Evolutionary conservation across 1,139 yeast genomes (phyloP), one percentile per base, ranked within the genome.

Genomic region (Sugiyamaella castrensis): DNA sequence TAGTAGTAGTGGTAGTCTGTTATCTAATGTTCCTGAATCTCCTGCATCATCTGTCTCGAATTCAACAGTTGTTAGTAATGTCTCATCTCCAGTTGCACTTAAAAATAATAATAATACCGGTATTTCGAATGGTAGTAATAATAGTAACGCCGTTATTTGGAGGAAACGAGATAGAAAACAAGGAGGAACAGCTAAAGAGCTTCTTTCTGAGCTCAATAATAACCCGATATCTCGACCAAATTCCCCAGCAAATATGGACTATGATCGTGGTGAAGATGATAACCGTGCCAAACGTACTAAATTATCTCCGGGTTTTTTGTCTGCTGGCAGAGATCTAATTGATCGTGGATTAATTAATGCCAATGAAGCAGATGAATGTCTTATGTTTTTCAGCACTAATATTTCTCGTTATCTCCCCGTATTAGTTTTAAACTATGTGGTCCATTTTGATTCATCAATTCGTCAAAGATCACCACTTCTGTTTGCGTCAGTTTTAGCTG

Each of bases 401-500:
- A 52, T 58, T n/a, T 52, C 61, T 2, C 47, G 57, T 12, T 59
- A 59, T 29, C 52, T 59, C 32, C 62, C 62, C 2, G 59, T 59
- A 11, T 42, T 59, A 24, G 56, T 59, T 13, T 48, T 59, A 39
- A 57, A 59, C 40, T 56, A 57, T 45, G 47, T 58, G 32, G 56
- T 52, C 10, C 30, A 46, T 26, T 53, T 58, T 31, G 59, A 54
- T 34, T 33, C 55, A 11, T 33, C 54, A 2, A 38, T 52, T 8
- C 50, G 55, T 19, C 43, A 44, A n/a, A 51, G 56, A 34, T 56
- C 59, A n/a, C 60, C 60, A 3, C 41, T 58, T 16, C 41, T 59
- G 31, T 57, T 54, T 40, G 43, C 53, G 16, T 55, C 62, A 9
- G 54, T 58, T 8, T 47, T 59, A 38, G 54, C 59, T 1, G 60